A percentile compares a stretch with the other conserved stretches of the same genome.
Evolutionary conservation across 139 green algal species (phyloP).

Genomic region (Haematococcus sp.): DNA sequence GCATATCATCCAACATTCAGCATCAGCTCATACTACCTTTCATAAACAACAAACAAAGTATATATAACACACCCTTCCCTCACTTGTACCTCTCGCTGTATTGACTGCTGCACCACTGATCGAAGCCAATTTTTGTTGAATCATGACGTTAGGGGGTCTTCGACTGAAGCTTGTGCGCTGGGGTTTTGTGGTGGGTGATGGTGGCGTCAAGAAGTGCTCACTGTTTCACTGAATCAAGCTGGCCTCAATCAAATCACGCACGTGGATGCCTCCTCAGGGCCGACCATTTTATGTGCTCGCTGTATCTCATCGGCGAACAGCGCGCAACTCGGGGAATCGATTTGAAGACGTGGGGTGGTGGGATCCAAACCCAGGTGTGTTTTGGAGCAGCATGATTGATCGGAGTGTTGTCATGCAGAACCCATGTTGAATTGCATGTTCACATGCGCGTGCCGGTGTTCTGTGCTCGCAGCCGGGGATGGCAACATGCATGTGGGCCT

Average conservation of each 20-base stretch:
- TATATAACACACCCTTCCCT: no score
- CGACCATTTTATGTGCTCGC: slow-evolving; percentile 38
- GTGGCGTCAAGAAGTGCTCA: neutral
- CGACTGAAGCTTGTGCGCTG: slow-evolving; percentile 38
- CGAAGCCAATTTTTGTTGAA: no score
- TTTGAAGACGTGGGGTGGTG: slow-evolving; percentile 47
- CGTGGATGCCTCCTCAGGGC: neutral
- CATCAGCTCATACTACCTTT: no score
- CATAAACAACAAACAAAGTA: no score
- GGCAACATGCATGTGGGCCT: slow-evolving; percentile 84
- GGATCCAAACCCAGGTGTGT: slow-evolving; percentile 41
- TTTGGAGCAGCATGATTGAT: no score
- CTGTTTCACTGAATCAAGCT: no score
- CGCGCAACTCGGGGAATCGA: slow-evolving; percentile 29
- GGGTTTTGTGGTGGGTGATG: slow-evolving; percentile 32
- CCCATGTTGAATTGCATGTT: neutral
- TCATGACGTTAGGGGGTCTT: slow-evolving; percentile 16
- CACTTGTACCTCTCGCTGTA: no score
- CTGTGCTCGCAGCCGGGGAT: slow-evolving; percentile 57
- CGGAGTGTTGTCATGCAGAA: no score
- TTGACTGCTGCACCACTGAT: no score
- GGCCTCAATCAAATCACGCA: neutral
- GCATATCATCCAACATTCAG: no score
- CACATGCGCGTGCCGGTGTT: neutral
- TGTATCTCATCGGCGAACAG: slow-evolving; percentile 17